Evolutionary conservation across 1,139 yeast species (phyloP), one percentile per base, ranked within the genome.

Genomic region (Yamadazyma dendronema): DNA sequence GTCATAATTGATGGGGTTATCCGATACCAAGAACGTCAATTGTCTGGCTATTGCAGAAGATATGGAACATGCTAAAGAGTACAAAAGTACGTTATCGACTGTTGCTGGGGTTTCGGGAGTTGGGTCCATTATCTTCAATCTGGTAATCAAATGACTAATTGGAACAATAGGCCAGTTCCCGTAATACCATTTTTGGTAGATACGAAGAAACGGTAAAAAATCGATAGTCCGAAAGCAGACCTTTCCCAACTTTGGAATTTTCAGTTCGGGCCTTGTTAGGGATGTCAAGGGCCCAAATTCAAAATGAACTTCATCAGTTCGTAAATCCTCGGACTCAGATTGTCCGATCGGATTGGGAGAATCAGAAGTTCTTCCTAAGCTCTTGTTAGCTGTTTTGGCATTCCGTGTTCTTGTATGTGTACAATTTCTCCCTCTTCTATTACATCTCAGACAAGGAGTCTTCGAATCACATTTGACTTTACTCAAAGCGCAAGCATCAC

Each of bases 121-220:
- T 4, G 46, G 44, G 31, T 42, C 30, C 5, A 41, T 12, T 17
- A 12, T 13, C 13, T 31, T 15, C 6, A 38, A 14, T 15, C 41
- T 37, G 1, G 39, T 22, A 15, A 47, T 55, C 28, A 65, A 48
- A 16, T 60, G 59, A 1, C 61, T 57, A 12, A 57, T 53, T 4
- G 61, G 56, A 2, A 64, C 48, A 13, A 64, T 62, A 10, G 71
- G 71, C 67, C 68, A 65, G n/a, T 61, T 61, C 4, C 68, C 66
- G 41, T 64, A 64, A 43, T 54, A 65, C 65, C 65, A 64, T 3
- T 61, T 57, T 43, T 62, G 66, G 46, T 56, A 65, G 10, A 62
- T 48, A 29, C 59, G 61, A 13, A 64, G 47, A 30, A 58, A 56
- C 11, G 62, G 62, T 28, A 34, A 50, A 43, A 30, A 44, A 27